These are phyloP conservation scores for Lichtheimia hyalospora DNA, from an alignment of 371 early-diverging fungal species.

Conservation along the genomic window DNA sequence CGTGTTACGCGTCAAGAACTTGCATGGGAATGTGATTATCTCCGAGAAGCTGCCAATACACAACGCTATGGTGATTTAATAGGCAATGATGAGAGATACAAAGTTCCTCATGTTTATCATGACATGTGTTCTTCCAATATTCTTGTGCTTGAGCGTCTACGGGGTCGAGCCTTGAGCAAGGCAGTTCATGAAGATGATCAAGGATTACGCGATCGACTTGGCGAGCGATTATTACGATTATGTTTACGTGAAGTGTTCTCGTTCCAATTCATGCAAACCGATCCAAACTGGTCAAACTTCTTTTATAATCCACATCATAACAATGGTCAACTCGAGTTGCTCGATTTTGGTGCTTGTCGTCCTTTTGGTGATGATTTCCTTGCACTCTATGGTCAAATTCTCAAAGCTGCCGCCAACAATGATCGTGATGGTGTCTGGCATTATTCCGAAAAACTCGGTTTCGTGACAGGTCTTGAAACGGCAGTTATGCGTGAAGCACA, in stretches of 20 bases:
- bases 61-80: constrained; percentile 66
- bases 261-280: constrained; percentile 97
- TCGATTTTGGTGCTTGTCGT: constrained; percentile 97
- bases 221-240: constrained; percentile 68
- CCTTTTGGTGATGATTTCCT: constrained; percentile 77
- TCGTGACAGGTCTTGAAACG: constrained; percentile 93
- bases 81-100: constrained; percentile 60
- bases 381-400: constrained; percentile 71
- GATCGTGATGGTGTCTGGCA: constrained; percentile 78
- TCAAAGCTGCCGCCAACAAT: constrained; percentile 71
- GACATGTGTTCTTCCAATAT: constrained; percentile 76
- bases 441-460: constrained; percentile 83
- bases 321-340: constrained; percentile 70
- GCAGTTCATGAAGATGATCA: constrained; percentile 65
- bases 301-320: constrained; percentile 68
- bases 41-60: constrained; percentile 83
- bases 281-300: constrained; percentile 98
- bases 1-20: constrained; percentile 88
- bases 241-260: constrained; percentile 90
- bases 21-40: constrained; percentile 94
- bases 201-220: constrained; percentile 60
- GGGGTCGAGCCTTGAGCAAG: constrained; percentile 74
- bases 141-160: constrained; percentile 79
- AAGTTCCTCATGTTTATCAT: constrained; percentile 73
- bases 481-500: constrained; percentile 87